Percentiles rank a stretch among this genome's conserved stretches.
These are phyloP conservation scores for Hypericum androsaemum DNA, from an alignment of 345 rosid genomes.

Conservation along the genomic window DNA sequence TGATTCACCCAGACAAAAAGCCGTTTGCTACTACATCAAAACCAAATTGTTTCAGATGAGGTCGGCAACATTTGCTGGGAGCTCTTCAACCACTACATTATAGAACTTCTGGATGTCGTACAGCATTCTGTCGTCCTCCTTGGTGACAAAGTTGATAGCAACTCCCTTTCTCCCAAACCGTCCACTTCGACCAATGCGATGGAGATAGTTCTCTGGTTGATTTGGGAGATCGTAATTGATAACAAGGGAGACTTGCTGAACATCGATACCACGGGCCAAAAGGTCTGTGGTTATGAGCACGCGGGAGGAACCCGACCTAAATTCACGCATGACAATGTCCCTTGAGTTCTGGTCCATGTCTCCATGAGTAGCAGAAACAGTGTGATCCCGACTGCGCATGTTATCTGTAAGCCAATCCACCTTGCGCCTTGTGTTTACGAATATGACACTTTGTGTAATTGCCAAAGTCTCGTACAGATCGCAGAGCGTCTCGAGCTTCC, in stretches of 20 bases:
- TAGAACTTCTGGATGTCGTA: conserved; percentile 41
- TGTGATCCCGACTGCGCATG: conserved; percentile 18
- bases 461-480: conserved; percentile 27
- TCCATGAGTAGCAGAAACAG: conserved; percentile 46
- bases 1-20: too few species aligned
- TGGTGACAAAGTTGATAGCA: conserved; percentile 40
- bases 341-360: conserved; percentile 52
- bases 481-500: conserved; percentile 23
- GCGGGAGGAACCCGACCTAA: conserved; percentile 44
- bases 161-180: conserved; percentile 45
- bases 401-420: conserved; percentile 53
- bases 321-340: conserved; percentile 44
- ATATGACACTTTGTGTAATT: conserved; percentile 45
- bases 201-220: conserved; percentile 49
- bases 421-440: conserved; percentile 48
- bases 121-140: conserved; percentile 43
- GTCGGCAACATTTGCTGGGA: conserved; percentile 41
- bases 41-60: conserved; percentile 32
- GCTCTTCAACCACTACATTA: conserved; percentile 38
- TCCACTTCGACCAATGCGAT: conserved; percentile 44
- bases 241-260: conserved; percentile 46
- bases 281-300: conserved; percentile 53
- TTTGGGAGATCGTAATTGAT: conserved; percentile 47
- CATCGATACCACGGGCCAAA: conserved; percentile 46
- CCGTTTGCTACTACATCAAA: too few species aligned